Base-by-base conservation (phyloP, 768 basidiomycete species). In the Pleurotus tuoliensis region DNA sequence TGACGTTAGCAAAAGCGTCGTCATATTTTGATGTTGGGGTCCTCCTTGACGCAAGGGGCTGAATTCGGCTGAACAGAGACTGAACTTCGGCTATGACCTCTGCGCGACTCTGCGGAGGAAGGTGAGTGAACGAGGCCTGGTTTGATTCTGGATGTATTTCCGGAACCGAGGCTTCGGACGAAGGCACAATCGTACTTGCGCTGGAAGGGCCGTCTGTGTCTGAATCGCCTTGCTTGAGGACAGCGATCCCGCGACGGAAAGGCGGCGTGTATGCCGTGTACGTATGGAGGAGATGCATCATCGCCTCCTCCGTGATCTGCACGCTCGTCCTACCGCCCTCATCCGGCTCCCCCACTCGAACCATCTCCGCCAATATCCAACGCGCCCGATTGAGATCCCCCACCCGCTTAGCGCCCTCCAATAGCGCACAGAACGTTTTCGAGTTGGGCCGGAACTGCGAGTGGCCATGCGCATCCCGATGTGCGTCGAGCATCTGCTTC, bases 311-410 rank as follows among this genome's bases (percentile, higher is more conserved):
- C 59, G 90, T 79, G 22, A 82, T 73, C 15, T 67, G 69, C 15
- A 67, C 66, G 20, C 72, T 68, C 4, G 56, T 57, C 5, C 54
- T 60, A n/a, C 57, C 63, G 37, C 67, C 47, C 9, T 54, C 34
- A 48, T 52, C 53, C 3, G 45, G 15, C 30, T 47, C 54, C 20
- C 39, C 24, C 9, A 53, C 54, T 37, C 74, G 75, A 22, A 90
- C 79, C 71, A 93, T 83, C 73, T 97, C 94, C 1, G 88, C 90
- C 54, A 98, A 74, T 58, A 98, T 87, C 95, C 94, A 98, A 62
- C 95, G 77, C 22, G 87, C 86, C 47, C 92, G 78, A 3, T 79
- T 76, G 18, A 99, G 70, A 67, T 98, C 96, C 0, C 95, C 94
- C 2, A 86, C 73, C 5, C 92, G 78, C 69, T 93, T 97, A 34